Percentiles rank a stretch among this genome's conserved stretches.
These are phyloP conservation scores for Cardamine occulta DNA, from an alignment of 345 rosid species.

Conservation along the genomic window DNA sequence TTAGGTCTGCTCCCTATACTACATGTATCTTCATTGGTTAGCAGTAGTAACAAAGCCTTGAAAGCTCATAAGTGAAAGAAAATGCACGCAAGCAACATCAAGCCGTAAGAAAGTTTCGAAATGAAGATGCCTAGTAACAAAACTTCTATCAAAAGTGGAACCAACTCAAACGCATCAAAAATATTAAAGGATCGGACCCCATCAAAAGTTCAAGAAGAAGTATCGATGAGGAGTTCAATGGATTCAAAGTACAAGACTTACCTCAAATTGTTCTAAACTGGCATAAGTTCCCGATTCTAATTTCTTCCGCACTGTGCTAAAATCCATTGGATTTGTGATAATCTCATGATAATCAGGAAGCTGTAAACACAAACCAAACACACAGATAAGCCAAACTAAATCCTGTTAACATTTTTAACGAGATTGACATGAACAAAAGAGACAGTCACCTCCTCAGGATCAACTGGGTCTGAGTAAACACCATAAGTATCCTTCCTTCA, in stretches of 20 bases:
- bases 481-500: constrained; percentile 95
- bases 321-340: constrained; percentile 88
- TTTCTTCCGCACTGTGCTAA: constrained; percentile 74
- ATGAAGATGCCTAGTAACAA: constrained; percentile 7
- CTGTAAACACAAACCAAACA: constrained; percentile 51
- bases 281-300: constrained; percentile 64
- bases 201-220: not conserved
- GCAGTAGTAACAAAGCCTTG: not conserved
- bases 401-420: not conserved
- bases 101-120: not conserved
- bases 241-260: constrained; percentile 29
- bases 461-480: constrained; percentile 93
- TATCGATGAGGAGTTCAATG: not conserved
- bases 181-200: not conserved
- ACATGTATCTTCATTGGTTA: constrained; percentile 10
- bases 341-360: constrained; percentile 96
- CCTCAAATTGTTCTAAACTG: constrained; percentile 92
- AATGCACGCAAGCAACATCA: constrained; percentile 30
- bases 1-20: not conserved
- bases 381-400: constrained; percentile 15
- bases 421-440: constrained; percentile 27
- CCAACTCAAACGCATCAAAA: constrained; percentile 16
- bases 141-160: constrained; percentile 23
- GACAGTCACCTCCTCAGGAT: constrained; percentile 73
- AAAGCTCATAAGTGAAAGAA: constrained; percentile 7